These are phyloP conservation scores for Solidago caesia DNA, from an alignment of 129 eudicot species.

Conservation along the genomic window DNA sequence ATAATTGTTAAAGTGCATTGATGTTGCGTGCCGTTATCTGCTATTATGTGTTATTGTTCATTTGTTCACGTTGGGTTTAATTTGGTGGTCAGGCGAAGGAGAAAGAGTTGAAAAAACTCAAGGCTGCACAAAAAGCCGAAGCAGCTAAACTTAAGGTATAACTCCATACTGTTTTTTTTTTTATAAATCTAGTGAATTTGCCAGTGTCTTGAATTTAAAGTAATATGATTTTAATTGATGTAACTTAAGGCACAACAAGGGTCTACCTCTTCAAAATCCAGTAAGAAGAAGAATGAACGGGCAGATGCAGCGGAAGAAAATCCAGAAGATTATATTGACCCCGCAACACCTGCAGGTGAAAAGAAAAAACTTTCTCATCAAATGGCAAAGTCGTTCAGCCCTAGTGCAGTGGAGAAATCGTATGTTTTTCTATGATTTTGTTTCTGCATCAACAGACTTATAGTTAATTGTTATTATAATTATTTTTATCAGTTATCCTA, in stretches of 20 bases:
- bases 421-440: constrained; percentile 32
- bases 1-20: background rate
- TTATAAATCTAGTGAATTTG: background rate
- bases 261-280: constrained; percentile 45
- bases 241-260: constrained; percentile 65
- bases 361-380: constrained; percentile 73
- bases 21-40: background rate
- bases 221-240: constrained; percentile 5
- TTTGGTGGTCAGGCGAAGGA: constrained; percentile 58
- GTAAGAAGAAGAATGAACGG: constrained; percentile 57
- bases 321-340: constrained; percentile 67
- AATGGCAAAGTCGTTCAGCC: constrained; percentile 82
- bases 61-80: background rate
- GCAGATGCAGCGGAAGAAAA: constrained; percentile 70
- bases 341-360: constrained; percentile 85
- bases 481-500: no score
- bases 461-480: no score
- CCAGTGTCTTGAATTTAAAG: background rate
- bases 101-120: constrained; percentile 79
- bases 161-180: background rate
- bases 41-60: background rate
- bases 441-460: background rate
- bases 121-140: constrained; percentile 90
- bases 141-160: constrained; percentile 86
- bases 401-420: constrained; percentile 89